Conservation (phyloP, 2,329 filamentous ascomycete genomes). For the Penicillium glabrum region DNA sequence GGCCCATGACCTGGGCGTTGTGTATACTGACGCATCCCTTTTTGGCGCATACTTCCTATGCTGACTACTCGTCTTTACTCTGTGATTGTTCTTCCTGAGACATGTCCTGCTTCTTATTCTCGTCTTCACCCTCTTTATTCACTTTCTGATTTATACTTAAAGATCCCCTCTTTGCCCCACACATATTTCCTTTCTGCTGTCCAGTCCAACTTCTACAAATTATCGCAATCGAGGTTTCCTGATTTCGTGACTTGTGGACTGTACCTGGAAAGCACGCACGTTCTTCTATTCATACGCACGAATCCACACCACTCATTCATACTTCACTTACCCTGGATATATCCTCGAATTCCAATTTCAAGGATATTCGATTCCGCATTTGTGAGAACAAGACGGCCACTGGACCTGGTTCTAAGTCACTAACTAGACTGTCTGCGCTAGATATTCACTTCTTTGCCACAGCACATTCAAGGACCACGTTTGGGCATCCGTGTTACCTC, state of each 20-base stretch:
- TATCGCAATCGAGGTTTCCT: not conserved
- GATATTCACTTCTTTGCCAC: constrained; percentile 14
- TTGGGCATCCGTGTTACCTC: constrained; percentile 25
- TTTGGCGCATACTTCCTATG: constrained; percentile 3
- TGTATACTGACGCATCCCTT: constrained; percentile 15
- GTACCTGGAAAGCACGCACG: not conserved
- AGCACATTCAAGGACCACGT: constrained; percentile 13
- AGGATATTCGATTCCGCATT: not conserved
- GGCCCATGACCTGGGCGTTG: constrained; percentile 1
- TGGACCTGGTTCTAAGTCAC: constrained; percentile 4
- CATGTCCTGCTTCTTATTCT: constrained; percentile 8
- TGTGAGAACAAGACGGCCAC: not conserved
- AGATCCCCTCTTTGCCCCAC: not conserved
- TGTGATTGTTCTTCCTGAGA: constrained; percentile 3
- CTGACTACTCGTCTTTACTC: constrained; percentile 5
- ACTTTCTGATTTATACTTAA: not conserved
- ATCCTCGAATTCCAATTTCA: not conserved
- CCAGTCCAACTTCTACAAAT: not conserved
- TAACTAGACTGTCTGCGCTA: constrained; percentile 15
- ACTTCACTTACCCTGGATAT: not conserved
- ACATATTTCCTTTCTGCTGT: not conserved
- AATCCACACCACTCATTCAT: not conserved
- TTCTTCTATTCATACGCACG: not conserved
- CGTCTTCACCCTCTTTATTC: not conserved
- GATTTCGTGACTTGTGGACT: not conserved